Conservation (phyloP, 2,329 filamentous ascomycete genomes). For the Aspergillaceae sp. region DNA sequence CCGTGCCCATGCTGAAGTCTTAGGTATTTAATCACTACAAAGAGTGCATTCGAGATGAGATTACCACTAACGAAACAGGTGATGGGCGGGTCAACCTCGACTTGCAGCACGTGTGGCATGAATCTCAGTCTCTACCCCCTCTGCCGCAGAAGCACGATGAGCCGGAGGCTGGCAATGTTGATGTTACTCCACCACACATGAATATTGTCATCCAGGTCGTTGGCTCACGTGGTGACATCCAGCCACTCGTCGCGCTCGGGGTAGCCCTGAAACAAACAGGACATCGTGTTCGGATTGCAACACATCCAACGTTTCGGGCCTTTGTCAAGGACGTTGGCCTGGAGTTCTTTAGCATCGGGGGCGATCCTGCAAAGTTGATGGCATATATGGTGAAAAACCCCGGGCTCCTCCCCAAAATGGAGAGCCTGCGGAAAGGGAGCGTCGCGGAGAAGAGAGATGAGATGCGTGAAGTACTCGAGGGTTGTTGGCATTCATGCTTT, state of each 20-base stretch:
- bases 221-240: conserved; percentile 65
- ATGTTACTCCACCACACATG: conserved; percentile 6
- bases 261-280: conserved; percentile 58
- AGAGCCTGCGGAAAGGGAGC: conserved; percentile 67
- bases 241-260: conserved; percentile 65
- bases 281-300: conserved; percentile 67
- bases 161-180: no score
- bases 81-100: no score
- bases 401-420: conserved; percentile 71
- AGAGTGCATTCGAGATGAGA: no score
- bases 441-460: conserved; percentile 63
- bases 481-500: conserved; percentile 67
- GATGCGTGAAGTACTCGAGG: conserved; percentile 64
- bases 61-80: no score
- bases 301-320: conserved; percentile 58
- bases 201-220: conserved; percentile 70
- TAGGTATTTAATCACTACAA: no score
- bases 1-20: no score
- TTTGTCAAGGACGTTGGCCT: conserved; percentile 64
- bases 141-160: no score
- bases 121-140: no score
- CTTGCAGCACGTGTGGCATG: no score
- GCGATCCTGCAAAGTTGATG: conserved; percentile 67
- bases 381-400: conserved; percentile 89
- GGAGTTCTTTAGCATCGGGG: conserved; percentile 68